Evolutionary conservation across 805 yeast species (phyloP).

Genomic region (Jamesozyma rosinii): DNA sequence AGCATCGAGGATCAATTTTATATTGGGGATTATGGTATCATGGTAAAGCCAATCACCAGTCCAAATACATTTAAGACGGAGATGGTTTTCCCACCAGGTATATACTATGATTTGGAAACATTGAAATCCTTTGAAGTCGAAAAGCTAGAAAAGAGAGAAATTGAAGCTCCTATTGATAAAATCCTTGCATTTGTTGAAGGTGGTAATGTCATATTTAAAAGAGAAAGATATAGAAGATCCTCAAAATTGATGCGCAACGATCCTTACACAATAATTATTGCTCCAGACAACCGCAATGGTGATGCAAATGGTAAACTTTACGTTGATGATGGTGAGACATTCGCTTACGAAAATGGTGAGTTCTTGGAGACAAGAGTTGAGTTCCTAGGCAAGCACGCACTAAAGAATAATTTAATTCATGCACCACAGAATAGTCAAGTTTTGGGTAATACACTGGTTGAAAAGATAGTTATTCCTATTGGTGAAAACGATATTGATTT

Average conservation of each 20-base stretch:
- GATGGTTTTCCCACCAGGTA: conserved; percentile 37
- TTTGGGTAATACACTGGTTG: conserved; percentile 38
- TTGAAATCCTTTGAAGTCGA: conserved; percentile 18
- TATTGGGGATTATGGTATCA: conserved; percentile 57
- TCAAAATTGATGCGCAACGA: conserved; percentile 65
- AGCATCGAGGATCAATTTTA: conserved; percentile 76
- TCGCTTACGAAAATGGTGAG: conserved; percentile 44
- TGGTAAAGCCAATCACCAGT: conserved; percentile 73
- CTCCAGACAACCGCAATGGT: conserved; percentile 38
- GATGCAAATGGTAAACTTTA: conserved; percentile 54
- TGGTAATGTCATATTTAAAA: conserved; percentile 63
- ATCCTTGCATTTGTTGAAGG: conserved; percentile 70
- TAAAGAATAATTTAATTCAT: conserved; percentile 26
- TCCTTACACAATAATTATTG: conserved; percentile 69
- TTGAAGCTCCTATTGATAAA: conserved; percentile 43
- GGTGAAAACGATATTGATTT: conserved; percentile 5
- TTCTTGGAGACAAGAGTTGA: conserved; percentile 37
- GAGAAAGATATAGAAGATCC: conserved; percentile 72
- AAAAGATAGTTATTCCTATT: conserved; percentile 46
- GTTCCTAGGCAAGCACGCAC: conserved; percentile 26
- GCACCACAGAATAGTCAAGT: conserved; percentile 17
- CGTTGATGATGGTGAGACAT: conserved; percentile 79
- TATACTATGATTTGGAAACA: conserved; percentile 47
- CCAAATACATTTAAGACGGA: conserved; percentile 36
- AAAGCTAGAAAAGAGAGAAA: conserved; percentile 25